phyloP scores from a whole-genome alignment of 169 alveolate species.

The Toxoplasma gondii region DNA sequence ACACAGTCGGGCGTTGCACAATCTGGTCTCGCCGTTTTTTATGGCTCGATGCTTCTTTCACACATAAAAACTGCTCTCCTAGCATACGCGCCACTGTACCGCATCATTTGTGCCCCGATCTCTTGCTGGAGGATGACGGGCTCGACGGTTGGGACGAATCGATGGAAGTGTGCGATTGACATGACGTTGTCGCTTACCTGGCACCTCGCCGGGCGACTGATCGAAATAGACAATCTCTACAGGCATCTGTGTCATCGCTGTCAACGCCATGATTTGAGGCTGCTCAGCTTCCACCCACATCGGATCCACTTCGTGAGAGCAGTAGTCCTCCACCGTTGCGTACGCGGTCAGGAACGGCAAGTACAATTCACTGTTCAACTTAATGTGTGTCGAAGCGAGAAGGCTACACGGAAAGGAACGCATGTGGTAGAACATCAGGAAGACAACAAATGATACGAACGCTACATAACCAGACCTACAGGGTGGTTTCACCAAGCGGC shows the following conservation, averaged over 20 bases:
- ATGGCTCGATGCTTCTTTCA: too few relatives aligned
- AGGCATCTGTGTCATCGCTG: constrained; percentile 5
- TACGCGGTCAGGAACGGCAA: constrained; percentile 55
- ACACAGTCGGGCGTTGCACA: too few relatives aligned
- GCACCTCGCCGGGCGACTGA: constrained; percentile 41
- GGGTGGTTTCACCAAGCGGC: too few relatives aligned
- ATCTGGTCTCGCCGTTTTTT: too few relatives aligned
- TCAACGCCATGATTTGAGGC: constrained; percentile 56
- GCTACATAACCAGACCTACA: too few relatives aligned
- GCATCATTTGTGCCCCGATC: too few relatives aligned
- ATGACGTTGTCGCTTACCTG: constrained; percentile 33
- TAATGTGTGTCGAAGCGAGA: constrained; percentile 46
- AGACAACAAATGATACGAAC: too few relatives aligned
- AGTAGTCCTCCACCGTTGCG: constrained; percentile 15
- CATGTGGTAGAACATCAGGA: background rate
- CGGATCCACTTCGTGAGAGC: constrained; percentile 61
- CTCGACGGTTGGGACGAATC: background rate
- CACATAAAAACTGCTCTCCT: too few relatives aligned
- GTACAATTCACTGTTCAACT: constrained; percentile 25
- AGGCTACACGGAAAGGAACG: constrained; percentile 39
- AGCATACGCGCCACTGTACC: too few relatives aligned
- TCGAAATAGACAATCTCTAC: constrained; percentile 66
- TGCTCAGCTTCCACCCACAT: constrained; percentile 69
- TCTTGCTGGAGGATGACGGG: background rate
- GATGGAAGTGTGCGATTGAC: background rate